Base-by-base conservation (phyloP, 208 protist genomes). In the Leishmania tarentolae region DNA sequence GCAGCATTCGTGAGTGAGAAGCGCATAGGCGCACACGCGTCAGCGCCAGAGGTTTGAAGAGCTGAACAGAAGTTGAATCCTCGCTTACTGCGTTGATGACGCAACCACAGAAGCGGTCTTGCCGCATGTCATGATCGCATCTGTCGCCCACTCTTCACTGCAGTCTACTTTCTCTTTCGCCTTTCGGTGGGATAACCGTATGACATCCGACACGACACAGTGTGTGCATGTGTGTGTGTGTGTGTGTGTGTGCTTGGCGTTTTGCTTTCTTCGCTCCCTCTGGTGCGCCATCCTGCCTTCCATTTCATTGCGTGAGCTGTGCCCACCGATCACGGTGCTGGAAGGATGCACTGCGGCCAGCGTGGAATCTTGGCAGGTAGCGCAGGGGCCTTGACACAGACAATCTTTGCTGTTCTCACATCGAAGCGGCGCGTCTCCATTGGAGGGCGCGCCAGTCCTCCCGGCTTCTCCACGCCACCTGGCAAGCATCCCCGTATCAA, bases 401-500 rank as follows among this genome's bases (percentile, higher is more conserved):
- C 15, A 5, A 11, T 52, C 3, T 31, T 4, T 15, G n/a, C 71
- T 21, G n/a, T 28, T 28, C 42, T 44, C 17, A 21, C 28, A n/a
- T 44, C 37, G 19, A 42, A 66, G 56, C 73, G 73, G 19, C 52
- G 17, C 9, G 24, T 73, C 3, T 86, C 79, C 31, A 78, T 83
- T n/a, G 68, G 78, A 8, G 83, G 78, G 15, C 75, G 93, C 5
- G 47, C 77, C 50, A 86, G 66, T 21, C 77, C 83, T 7, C 61
- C 56, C 0, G 94, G 92, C 21, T 92, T 92, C 61, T 83, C 80
- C 0, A 31, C 79, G 63, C 80, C 83, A 24, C 78, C 80, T 7
- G 88, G 83, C 40, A 91, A 91, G 71, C 37, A 80, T n/a, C 87
- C 87, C 7, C 91, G 91, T 21, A 88, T 97, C 76, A 94, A 94